Evolutionary conservation across 2,329 filamentous ascomycete genomes (phyloP).

Genomic region (Verticillium longisporum): DNA sequence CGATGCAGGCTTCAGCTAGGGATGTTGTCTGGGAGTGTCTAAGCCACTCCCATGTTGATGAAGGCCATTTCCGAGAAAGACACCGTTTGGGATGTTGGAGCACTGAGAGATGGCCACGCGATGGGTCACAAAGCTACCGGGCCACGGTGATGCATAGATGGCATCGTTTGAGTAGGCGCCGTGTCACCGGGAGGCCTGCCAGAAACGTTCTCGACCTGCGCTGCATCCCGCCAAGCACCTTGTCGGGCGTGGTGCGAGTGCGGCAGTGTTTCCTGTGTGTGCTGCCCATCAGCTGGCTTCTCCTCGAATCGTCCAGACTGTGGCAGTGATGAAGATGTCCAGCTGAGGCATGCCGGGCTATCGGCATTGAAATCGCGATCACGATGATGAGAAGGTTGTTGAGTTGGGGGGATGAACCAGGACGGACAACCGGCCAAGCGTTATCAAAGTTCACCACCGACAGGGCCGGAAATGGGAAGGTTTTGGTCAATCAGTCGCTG

Average conservation of each 20-base stretch:
- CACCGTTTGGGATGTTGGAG: background rate
- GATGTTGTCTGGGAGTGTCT: background rate
- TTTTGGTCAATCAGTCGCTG: background rate
- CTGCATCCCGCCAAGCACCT: background rate
- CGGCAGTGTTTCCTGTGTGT: background rate
- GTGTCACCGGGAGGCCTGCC: background rate
- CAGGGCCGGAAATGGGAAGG: background rate
- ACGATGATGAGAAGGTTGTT: background rate
- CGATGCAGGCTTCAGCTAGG: background rate
- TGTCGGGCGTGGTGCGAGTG: background rate
- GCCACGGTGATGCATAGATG: background rate
- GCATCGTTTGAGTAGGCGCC: background rate
- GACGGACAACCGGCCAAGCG: background rate
- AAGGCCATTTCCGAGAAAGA: background rate
- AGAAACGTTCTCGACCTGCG: background rate
- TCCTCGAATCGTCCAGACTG: background rate
- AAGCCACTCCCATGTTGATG: background rate
- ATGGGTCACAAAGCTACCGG: background rate
- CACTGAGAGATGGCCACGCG: background rate
- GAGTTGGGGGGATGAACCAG: background rate
- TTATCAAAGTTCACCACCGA: background rate
- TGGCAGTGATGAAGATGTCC: background rate
- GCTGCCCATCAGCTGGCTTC: background rate
- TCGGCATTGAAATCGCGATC: background rate
- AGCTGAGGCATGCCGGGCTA: background rate